These are phyloP conservation scores for Candida ovalis DNA, from an alignment of 805 yeast genomes.

Conservation along the genomic window DNA sequence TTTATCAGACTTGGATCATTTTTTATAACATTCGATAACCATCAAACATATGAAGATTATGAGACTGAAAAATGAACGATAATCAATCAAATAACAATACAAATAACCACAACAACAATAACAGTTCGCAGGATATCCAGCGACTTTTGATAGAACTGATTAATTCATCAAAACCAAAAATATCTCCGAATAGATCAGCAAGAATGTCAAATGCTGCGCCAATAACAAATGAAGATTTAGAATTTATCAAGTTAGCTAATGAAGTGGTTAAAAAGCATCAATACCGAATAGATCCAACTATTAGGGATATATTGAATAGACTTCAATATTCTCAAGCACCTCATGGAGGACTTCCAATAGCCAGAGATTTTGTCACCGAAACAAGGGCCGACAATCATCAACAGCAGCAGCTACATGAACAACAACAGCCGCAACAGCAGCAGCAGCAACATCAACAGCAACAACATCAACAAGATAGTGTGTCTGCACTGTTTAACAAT, in stretches of 20 bases:
- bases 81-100: not conserved
- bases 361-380: conserved; percentile 19
- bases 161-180: conserved; percentile 28
- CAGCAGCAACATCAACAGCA: conserved; percentile 2
- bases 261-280: conserved; percentile 48
- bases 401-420: not conserved
- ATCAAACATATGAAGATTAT: not conserved
- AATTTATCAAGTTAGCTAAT: conserved; percentile 55
- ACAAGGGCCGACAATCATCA: not conserved
- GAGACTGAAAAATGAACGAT: not conserved
- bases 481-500: not conserved
- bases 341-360: conserved; percentile 47
- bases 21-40: too few relatives aligned
- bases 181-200: conserved; percentile 18
- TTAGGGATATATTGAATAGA: conserved; percentile 52
- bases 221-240: conserved; percentile 46
- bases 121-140: conserved; percentile 17
- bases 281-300: conserved; percentile 57
- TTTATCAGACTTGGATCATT: too few relatives aligned
- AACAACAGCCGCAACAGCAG: not conserved
- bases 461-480: not conserved
- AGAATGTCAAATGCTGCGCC: conserved; percentile 15
- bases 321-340: conserved; percentile 58
- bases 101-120: not conserved
- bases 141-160: conserved; percentile 23